A percentile compares a stretch with the other conserved stretches of the same genome.
Evolutionary conservation across 2,329 filamentous ascomycete genomes (phyloP).

Genomic region (Pyrenophora teres): DNA sequence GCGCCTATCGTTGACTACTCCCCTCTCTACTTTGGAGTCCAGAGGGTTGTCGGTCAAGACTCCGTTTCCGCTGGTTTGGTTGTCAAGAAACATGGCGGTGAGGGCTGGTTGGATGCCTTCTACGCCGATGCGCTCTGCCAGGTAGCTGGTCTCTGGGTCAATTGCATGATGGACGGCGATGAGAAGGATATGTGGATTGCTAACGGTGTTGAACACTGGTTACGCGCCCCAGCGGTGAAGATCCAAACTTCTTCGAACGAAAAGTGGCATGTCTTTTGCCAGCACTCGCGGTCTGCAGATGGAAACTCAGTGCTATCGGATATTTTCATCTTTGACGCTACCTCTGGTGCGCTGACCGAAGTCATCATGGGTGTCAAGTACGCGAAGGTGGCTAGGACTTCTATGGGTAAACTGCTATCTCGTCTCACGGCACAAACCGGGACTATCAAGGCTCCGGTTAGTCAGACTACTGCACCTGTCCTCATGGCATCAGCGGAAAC

Average conservation of each 20-base stretch:
- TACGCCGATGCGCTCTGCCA: conserved; percentile 41
- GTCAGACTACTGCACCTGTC: too few relatives aligned
- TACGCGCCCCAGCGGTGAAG: conserved; percentile 19
- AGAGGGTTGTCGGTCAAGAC: conserved; percentile 14
- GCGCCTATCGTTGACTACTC: conserved; percentile 45
- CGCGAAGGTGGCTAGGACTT: conserved; percentile 25
- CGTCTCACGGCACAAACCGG: too few relatives aligned
- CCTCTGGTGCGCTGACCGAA: conserved; percentile 29
- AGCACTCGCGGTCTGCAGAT: conserved; percentile 26
- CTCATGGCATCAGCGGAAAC: too few relatives aligned
- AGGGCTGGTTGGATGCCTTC: conserved; percentile 28
- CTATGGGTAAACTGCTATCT: conserved; percentile 15
- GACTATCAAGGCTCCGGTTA: too few relatives aligned
- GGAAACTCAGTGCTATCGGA: conserved; percentile 32
- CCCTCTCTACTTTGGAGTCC: conserved; percentile 39
- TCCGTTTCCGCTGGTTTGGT: conserved; percentile 18
- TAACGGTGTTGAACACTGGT: conserved; percentile 31
- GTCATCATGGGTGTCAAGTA: conserved; percentile 43
- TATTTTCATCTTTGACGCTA: conserved; percentile 43
- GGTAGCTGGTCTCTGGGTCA: conserved; percentile 40
- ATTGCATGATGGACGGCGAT: conserved; percentile 30
- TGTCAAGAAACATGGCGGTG: conserved; percentile 18
- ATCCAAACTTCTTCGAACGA: conserved; percentile 7
- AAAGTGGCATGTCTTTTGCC: conserved; percentile 36
- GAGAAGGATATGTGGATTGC: conserved; percentile 39